Conservation (phyloP, 2,329 filamentous ascomycete species). For the Neofusicoccum sp. region DNA sequence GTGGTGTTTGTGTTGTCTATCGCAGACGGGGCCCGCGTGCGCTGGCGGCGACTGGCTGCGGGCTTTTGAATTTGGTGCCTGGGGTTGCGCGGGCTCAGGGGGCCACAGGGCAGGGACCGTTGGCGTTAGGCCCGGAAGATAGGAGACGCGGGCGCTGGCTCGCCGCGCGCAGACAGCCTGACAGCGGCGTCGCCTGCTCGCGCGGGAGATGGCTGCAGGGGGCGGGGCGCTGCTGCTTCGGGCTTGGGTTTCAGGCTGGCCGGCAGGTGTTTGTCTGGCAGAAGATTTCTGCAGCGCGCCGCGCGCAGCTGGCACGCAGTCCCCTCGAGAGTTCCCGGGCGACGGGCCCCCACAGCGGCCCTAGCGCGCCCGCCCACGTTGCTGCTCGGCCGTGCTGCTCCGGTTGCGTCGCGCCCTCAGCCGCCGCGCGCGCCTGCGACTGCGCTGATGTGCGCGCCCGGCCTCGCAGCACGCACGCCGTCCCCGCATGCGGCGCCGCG, state of each 20-base stretch:
- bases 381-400: not conserved
- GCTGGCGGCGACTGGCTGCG: constrained; percentile 12
- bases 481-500: not conserved
- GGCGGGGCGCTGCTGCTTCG: constrained; percentile 1
- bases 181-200: not conserved
- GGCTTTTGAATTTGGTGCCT: constrained; percentile 15
- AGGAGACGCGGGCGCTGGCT: constrained; percentile 10
- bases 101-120: constrained; percentile 11
- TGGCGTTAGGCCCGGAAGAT: constrained; percentile 16
- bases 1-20: constrained; percentile 4
- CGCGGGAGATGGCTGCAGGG: constrained; percentile 3
- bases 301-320: not conserved
- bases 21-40: constrained; percentile 12
- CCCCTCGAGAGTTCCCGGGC: not conserved
- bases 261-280: constrained; percentile 1
- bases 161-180: not conserved
- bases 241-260: not conserved
- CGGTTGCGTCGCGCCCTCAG: no score
- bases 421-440: not conserved
- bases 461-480: not conserved
- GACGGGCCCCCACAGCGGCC: constrained; percentile 6
- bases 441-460: not conserved
- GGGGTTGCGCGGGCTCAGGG: constrained; percentile 14
- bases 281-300: not conserved
- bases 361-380: constrained; percentile 7